Evolutionary conservation across 1,139 yeast genomes (phyloP).

Genomic region (Kodamaea ohmeri): DNA sequence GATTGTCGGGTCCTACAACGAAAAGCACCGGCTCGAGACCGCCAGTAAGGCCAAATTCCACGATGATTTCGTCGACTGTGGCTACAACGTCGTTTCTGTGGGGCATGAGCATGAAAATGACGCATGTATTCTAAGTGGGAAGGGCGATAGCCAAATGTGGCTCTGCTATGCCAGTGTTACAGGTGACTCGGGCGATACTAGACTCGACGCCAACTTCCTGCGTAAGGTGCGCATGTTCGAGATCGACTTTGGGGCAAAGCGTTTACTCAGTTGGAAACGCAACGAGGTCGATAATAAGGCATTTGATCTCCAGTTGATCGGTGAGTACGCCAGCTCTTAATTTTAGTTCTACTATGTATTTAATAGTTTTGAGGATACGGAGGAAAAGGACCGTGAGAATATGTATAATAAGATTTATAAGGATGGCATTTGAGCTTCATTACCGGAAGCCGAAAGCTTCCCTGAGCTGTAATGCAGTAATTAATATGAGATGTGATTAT

Average conservation of each 20-base stretch:
- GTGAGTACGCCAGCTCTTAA: not conserved
- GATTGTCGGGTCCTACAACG: conserved; percentile 48
- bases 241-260: conserved; percentile 25
- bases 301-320: conserved; percentile 36
- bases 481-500: no score
- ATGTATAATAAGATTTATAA: no score
- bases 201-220: conserved; percentile 23
- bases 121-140: conserved; percentile 37
- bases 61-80: conserved; percentile 37
- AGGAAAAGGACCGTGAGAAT: no score
- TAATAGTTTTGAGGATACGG: no score
- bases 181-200: conserved; percentile 38
- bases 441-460: no score
- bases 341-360: conserved; percentile 1
- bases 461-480: no score
- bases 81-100: conserved; percentile 46
- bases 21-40: conserved; percentile 39
- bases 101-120: conserved; percentile 59
- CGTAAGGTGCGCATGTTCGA: conserved; percentile 39
- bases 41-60: conserved; percentile 33
- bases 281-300: conserved; percentile 26
- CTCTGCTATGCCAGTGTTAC: conserved; percentile 41
- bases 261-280: conserved; percentile 42
- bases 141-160: conserved; percentile 29
- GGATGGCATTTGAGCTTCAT: no score